Evolutionary conservation across 2,329 filamentous ascomycete genomes (phyloP).

Genomic region (Nemania sp.): DNA sequence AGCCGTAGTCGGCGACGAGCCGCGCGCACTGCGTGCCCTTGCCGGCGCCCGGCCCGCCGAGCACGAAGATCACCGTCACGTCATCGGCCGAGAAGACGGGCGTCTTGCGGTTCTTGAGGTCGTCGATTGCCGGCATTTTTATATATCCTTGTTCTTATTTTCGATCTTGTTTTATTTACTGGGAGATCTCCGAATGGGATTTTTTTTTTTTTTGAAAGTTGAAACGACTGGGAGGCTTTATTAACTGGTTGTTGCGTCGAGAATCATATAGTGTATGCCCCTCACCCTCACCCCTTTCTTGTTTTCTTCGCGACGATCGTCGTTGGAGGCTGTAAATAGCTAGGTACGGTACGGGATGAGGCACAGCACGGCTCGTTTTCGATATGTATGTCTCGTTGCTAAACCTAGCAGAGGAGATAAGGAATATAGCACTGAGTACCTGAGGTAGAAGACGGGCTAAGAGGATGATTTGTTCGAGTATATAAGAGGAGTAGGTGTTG

Average conservation of each 20-base stretch:
- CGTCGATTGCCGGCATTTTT: constrained; percentile 48
- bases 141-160: not conserved
- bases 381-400: too few relatives aligned
- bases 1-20: constrained; percentile 84
- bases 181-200: not conserved
- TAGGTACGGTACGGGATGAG: not conserved
- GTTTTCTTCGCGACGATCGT: not conserved
- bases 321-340: not conserved
- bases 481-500: too few relatives aligned
- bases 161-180: not conserved
- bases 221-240: not conserved
- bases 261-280: too few relatives aligned
- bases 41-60: constrained; percentile 92
- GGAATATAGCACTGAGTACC: too few relatives aligned
- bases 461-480: too few relatives aligned
- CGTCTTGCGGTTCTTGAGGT: constrained; percentile 47
- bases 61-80: constrained; percentile 94
- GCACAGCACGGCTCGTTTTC: not conserved
- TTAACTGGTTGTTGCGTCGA: not conserved
- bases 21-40: constrained; percentile 96
- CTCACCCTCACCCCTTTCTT: not conserved
- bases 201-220: not conserved
- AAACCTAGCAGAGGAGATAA: too few relatives aligned
- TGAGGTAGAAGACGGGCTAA: too few relatives aligned
- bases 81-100: constrained; percentile 76